Evolutionary conservation across 805 yeast genomes (phyloP), one percentile per base, ranked within the genome.

Genomic region (Alloascoidea africana): DNA sequence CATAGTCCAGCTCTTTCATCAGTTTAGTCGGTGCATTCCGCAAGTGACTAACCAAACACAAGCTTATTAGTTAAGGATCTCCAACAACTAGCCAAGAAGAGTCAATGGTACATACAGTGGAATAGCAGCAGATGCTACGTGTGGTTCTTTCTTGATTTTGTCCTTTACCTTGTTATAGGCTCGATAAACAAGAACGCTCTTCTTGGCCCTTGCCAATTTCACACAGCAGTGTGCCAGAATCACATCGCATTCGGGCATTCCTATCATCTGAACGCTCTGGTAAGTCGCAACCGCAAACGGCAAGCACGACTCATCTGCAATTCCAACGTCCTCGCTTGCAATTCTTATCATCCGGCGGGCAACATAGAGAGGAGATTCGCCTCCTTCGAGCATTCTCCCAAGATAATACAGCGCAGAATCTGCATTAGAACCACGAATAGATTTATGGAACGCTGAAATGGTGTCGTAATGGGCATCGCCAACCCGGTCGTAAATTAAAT

Each of bases 401-500:
- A 91, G 58, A 50, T 91, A 91, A 53, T 76, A 87, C 42, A 91
- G 58, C 0, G 97, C 77, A 0, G 96, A 97, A 59, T 91, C 84
- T 0, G 87, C 78, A 48, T 89, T 78, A 0, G 83, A 70, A 0
- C 99, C 99, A 40, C 99, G 65, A 0, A 91, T 71, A 0, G 94
- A 72, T 51, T 91, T 91, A 59, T 91, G 99, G 46, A 91, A 81
- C 1, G 98, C 98, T 11, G 94, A 82, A 4, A 91, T 91, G 1
- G 94, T 73, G 53, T 91, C 99, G 55, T 91, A 91, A 54, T 91
- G 98, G 3, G 75, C 73, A 47, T 91, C 98, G 1, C 96, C 96
- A 23, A 73, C 76, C 35, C 83, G 65, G 54, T 91, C 97, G 52
- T 89, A 87, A 46, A 76, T 59, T 56, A 72, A 63, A 37, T 68